Evolutionary conservation across 169 alveolate species (phyloP).

Genomic region (Plasmodium coatneyi): DNA sequence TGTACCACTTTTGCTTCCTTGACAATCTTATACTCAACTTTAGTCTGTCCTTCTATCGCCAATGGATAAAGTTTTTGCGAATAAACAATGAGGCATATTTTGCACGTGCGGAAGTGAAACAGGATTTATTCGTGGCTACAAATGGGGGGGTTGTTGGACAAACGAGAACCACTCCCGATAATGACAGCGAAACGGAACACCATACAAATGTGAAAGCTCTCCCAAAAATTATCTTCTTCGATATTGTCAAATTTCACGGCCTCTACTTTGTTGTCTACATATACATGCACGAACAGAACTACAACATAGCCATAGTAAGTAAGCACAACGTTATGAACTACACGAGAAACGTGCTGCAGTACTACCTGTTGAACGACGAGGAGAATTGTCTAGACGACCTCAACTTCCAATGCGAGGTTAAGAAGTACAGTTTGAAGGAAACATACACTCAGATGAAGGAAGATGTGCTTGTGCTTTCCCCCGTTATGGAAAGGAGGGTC

Average conservation of each 20-base stretch:
- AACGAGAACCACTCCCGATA: not conserved
- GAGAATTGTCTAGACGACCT: conserved; percentile 16
- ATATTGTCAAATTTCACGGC: conserved; percentile 6
- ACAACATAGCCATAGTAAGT: conserved; percentile 25
- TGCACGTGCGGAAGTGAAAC: not conserved
- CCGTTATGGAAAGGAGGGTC: not conserved
- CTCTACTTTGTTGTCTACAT: conserved; percentile 31
- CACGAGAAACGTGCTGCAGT: conserved; percentile 24
- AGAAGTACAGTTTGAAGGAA: conserved; percentile 30
- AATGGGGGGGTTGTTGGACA: not conserved
- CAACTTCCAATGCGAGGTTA: not conserved
- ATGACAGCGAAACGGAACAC: not conserved
- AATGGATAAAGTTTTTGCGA: conserved; percentile 25
- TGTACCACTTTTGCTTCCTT: conserved; percentile 46
- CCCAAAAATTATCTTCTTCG: conserved; percentile 2
- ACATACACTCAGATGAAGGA: conserved; percentile 1
- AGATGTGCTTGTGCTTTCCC: not conserved
- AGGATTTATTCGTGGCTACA: not conserved
- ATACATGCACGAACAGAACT: not conserved
- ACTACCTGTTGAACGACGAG: conserved; percentile 28
- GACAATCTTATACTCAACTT: conserved; percentile 41
- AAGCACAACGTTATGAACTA: conserved; percentile 29
- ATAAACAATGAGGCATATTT: conserved; percentile 35
- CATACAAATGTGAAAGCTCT: not conserved
- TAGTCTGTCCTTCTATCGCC: conserved; percentile 12